A percentile compares a stretch with the other conserved stretches of the same genome.
Evolutionary conservation across 2,329 filamentous ascomycete genomes (phyloP).

Genomic region (Capronia epimyces): DNA sequence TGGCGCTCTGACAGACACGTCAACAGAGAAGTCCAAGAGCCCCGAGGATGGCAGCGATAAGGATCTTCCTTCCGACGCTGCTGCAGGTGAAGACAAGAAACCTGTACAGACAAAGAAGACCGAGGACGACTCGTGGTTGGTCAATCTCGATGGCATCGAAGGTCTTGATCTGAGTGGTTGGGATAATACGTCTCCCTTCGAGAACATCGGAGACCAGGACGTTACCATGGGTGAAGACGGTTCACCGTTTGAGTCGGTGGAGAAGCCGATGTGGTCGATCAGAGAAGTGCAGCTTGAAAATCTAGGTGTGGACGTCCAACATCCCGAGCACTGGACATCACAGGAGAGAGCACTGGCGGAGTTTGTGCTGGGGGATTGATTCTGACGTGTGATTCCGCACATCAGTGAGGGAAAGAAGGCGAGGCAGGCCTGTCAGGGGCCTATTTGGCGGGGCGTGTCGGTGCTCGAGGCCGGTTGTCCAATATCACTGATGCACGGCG

Average conservation of each 20-base stretch:
- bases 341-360: conserved; percentile 14
- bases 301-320: conserved; percentile 15
- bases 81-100: conserved; percentile 9
- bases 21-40: conserved; percentile 24
- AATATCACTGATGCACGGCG: not conserved
- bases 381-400: not conserved
- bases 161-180: conserved; percentile 24
- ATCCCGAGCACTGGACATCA: conserved; percentile 18
- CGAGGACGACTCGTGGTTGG: conserved; percentile 21
- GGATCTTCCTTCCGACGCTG: conserved; percentile 9
- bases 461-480: not conserved
- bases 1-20: conserved; percentile 22
- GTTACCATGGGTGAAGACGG: conserved; percentile 18
- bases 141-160: conserved; percentile 22
- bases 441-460: too few relatives aligned
- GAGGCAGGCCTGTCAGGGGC: too few relatives aligned
- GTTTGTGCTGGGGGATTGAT: conserved; percentile 9
- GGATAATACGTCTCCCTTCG: conserved; percentile 19
- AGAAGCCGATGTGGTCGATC: conserved; percentile 14
- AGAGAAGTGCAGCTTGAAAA: conserved; percentile 9
- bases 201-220: conserved; percentile 17
- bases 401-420: too few relatives aligned
- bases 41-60: conserved; percentile 20
- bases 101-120: conserved; percentile 4
- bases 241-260: conserved; percentile 16